Evolutionary conservation across 2,329 filamentous ascomycete species (phyloP).

Genomic region (Pyrenochaeta sp.): DNA sequence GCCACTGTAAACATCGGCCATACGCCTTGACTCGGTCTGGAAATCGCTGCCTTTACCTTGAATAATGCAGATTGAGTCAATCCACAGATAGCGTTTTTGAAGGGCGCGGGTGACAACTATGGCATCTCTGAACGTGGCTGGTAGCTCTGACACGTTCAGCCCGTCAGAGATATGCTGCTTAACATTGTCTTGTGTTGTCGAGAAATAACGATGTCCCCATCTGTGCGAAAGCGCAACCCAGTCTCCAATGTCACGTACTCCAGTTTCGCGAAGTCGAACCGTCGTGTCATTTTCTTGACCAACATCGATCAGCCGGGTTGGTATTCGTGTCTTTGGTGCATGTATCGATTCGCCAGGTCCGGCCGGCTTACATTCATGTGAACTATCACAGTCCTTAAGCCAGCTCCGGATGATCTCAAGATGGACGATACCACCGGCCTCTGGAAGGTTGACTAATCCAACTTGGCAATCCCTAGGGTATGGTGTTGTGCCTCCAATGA

Average conservation of each 20-base stretch:
- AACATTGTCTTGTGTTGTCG: constrained; percentile 9
- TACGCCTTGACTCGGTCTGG: constrained; percentile 20
- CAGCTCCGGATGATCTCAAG: constrained; percentile 12
- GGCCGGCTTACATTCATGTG: constrained; percentile 6
- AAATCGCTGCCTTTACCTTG: constrained; percentile 32
- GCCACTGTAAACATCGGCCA: constrained; percentile 34
- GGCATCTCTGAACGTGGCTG: constrained; percentile 29
- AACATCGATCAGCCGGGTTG: constrained; percentile 18
- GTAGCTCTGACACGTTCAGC: constrained; percentile 10
- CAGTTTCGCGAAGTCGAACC: constrained; percentile 6
- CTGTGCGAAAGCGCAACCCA: constrained; percentile 25
- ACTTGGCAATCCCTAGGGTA: too few species aligned
- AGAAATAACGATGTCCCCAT: constrained; percentile 21
- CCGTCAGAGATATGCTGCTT: neutral
- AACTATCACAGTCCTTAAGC: constrained; percentile 16
- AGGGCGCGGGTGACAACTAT: constrained; percentile 22
- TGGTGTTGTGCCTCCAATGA: too few species aligned
- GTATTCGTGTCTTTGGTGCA: neutral
- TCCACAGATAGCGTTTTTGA: constrained; percentile 32
- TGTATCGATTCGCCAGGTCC: neutral
- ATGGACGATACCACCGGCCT: constrained; percentile 8
- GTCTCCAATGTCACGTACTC: neutral
- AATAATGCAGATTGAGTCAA: constrained; percentile 38
- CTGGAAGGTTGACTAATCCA: constrained; percentile 14
- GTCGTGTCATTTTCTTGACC: neutral